Conservation (phyloP, 2,329 filamentous ascomycete genomes). For the Emergomyces africanus region DNA sequence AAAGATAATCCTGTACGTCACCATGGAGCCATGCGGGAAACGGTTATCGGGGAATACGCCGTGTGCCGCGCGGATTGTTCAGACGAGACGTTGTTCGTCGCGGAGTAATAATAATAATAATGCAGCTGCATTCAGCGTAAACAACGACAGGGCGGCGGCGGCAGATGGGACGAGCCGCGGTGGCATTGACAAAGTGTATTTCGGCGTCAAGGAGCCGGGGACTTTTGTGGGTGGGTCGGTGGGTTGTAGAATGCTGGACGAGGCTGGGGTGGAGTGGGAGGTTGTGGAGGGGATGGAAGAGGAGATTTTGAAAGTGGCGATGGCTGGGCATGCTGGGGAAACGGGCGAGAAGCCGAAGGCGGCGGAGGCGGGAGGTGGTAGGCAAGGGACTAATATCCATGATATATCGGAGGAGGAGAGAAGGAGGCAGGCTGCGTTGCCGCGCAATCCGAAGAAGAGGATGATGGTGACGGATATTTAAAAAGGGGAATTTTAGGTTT, state of each 20-base stretch:
- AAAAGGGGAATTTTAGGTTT: not conserved
- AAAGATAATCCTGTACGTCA: conserved; percentile 63
- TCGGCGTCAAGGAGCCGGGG: conserved; percentile 78
- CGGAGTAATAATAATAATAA: too few relatives aligned
- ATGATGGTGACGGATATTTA: conserved; percentile 29
- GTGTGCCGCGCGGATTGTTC: conserved; percentile 64
- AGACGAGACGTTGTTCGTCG: conserved; percentile 21
- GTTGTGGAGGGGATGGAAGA: conserved; percentile 63
- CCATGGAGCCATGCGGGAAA: conserved; percentile 52
- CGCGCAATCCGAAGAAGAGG: conserved; percentile 35
- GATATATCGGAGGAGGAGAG: conserved; percentile 28
- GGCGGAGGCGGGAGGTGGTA: conserved; percentile 16
- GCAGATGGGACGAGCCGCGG: conserved; percentile 10
- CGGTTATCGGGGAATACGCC: conserved; percentile 34
- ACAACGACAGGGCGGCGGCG: not conserved
- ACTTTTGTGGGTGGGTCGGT: conserved; percentile 79
- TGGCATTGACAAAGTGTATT: conserved; percentile 64
- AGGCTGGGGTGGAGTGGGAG: conserved; percentile 60
- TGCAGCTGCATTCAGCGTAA: too few relatives aligned
- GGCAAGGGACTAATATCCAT: conserved; percentile 22
- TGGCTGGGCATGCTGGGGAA: conserved; percentile 60
- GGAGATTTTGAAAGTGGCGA: conserved; percentile 71
- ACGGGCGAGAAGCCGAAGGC: conserved; percentile 18
- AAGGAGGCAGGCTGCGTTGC: conserved; percentile 23
- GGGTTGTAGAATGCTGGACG: conserved; percentile 56